These are phyloP conservation scores for Colletotrichum tropicicola DNA, from an alignment of 2,329 filamentous ascomycete genomes.

Conservation along the genomic window DNA sequence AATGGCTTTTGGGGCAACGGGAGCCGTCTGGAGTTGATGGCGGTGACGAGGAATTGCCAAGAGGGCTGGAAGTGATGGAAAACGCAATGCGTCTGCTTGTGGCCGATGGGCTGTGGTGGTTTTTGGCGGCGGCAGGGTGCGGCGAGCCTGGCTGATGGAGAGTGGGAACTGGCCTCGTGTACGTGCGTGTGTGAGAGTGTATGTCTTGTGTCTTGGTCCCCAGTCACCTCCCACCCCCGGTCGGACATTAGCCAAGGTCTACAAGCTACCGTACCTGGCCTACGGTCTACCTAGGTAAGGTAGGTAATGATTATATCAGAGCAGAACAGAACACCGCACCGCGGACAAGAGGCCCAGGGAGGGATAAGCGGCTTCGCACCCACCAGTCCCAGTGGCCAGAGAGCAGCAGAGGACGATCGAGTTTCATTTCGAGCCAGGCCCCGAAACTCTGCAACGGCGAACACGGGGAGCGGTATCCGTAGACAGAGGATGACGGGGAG, in stretches of 20 bases:
- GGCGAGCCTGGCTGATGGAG: conserved; percentile 13
- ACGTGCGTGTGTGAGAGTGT: not conserved
- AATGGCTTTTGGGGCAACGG: not conserved
- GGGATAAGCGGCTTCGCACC: not conserved
- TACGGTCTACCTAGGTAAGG: not conserved
- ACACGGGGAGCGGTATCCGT: not conserved
- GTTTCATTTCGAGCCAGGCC: conserved; percentile 27
- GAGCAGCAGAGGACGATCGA: not conserved
- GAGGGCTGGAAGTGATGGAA: not conserved
- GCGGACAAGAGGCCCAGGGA: not conserved
- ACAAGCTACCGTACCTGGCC: no score
- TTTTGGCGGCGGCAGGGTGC: conserved; percentile 5
- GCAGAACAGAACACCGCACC: not conserved
- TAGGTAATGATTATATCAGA: conserved; percentile 21
- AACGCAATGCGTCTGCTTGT: not conserved
- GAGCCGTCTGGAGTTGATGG: conserved; percentile 4
- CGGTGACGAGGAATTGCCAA: conserved; percentile 8
- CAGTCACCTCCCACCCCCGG: conserved; percentile 16
- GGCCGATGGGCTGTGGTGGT: no score
- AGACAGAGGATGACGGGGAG: conserved; percentile 12
- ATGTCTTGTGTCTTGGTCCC: conserved; percentile 16
- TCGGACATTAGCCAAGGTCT: conserved; percentile 5
- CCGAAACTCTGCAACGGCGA: conserved; percentile 20
- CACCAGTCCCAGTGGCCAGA: not conserved
- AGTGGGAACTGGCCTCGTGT: conserved; percentile 8